Evolutionary conservation across 1,284 basidiomycete species (phyloP).

Genomic region (Butyriboletus appendiculatus): DNA sequence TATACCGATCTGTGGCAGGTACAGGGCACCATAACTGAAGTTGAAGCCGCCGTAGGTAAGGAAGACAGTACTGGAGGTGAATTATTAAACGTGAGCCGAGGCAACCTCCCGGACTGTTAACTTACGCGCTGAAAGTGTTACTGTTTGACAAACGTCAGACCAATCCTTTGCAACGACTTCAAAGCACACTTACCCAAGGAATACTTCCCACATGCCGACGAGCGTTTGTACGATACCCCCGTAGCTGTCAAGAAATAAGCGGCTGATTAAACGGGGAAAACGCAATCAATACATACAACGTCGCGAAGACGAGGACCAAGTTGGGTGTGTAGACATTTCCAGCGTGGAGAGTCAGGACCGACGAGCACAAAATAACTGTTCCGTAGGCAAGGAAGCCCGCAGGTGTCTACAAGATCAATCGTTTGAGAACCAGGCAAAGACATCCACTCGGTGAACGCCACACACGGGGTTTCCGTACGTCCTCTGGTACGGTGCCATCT

Average conservation of each 20-base stretch:
- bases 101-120: not conserved
- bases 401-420: constrained; percentile 19
- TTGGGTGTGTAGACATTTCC: constrained; percentile 23
- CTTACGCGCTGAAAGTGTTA: constrained; percentile 32
- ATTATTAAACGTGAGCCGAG: not conserved
- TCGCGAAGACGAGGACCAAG: constrained; percentile 32
- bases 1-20: constrained; percentile 28
- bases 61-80: constrained; percentile 25
- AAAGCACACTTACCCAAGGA: constrained; percentile 26
- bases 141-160: constrained; percentile 11
- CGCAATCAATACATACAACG: constrained; percentile 22
- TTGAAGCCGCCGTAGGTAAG: constrained; percentile 33
- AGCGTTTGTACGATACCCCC: constrained; percentile 32
- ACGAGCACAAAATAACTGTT: constrained; percentile 33
- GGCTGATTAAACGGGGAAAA: not conserved
- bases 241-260: constrained; percentile 19
- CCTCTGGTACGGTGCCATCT: constrained; percentile 30
- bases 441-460: not conserved
- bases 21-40: constrained; percentile 30
- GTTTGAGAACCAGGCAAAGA: constrained; percentile 1
- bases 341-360: constrained; percentile 24
- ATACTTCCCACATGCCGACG: constrained; percentile 36
- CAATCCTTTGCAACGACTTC: not conserved
- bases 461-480: constrained; percentile 29
- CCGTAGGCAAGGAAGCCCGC: constrained; percentile 32